These are phyloP conservation scores for Yamadazyma kitorensis DNA, from an alignment of 805 yeast genomes.

Conservation along the genomic window DNA sequence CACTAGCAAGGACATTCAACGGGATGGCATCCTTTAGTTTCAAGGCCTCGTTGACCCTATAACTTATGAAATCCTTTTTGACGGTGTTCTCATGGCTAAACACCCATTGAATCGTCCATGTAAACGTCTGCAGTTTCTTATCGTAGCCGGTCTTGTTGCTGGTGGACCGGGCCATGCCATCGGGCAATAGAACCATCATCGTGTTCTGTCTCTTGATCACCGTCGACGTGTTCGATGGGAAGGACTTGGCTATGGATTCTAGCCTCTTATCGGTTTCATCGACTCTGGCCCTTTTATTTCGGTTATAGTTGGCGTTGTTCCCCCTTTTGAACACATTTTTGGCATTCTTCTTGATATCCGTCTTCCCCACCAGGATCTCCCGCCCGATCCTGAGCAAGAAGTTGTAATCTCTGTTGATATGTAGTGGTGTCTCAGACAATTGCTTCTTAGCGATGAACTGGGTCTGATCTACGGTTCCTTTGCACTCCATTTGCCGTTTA, in stretches of 20 bases:
- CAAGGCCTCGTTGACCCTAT: slow-evolving; percentile 37
- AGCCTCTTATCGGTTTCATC: slow-evolving; percentile 22
- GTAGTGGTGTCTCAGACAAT: slow-evolving; percentile 36
- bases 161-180: slow-evolving; percentile 68
- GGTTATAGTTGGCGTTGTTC: slow-evolving; percentile 10
- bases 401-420: slow-evolving; percentile 81
- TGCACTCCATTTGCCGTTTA: slow-evolving; percentile 58
- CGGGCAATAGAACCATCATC: slow-evolving; percentile 57
- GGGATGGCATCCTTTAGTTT: slow-evolving; percentile 42
- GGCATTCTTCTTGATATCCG: slow-evolving; percentile 43
- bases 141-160: slow-evolving; percentile 72
- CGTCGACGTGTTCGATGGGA: slow-evolving; percentile 25
- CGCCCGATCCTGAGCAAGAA: slow-evolving; percentile 63
- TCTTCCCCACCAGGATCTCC: slow-evolving; percentile 53
- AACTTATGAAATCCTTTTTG: slow-evolving; percentile 39
- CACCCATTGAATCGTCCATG: slow-evolving; percentile 82
- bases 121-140: slow-evolving; percentile 53
- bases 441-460: slow-evolving; percentile 50
- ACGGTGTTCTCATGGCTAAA: slow-evolving; percentile 27
- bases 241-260: slow-evolving; percentile 19
- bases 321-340: slow-evolving; percentile 40
- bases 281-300: slow-evolving; percentile 20
- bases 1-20: slow-evolving; percentile 22
- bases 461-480: slow-evolving; percentile 64
- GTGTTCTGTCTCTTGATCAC: slow-evolving; percentile 60